A percentile compares a stretch with the other conserved stretches of the same genome.
These are phyloP conservation scores for Kwoniella shivajii DNA, from an alignment of 1,284 basidiomycete genomes.

Conservation along the genomic window DNA sequence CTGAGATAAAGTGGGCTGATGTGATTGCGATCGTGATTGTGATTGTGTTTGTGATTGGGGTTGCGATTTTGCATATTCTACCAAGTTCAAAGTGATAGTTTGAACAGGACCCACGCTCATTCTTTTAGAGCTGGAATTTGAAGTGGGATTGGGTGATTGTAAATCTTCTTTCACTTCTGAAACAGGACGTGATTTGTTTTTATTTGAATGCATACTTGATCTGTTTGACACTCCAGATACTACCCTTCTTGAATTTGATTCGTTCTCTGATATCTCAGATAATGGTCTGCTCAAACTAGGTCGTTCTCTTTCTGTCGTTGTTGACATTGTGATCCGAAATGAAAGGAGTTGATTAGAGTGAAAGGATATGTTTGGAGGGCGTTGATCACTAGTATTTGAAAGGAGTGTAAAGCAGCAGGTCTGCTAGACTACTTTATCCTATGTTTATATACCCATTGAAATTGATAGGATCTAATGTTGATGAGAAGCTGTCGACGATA, in stretches of 20 bases:
- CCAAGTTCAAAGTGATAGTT: constrained; percentile 49
- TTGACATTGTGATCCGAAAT: too few relatives aligned
- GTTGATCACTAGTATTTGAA: background rate
- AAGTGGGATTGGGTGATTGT: background rate
- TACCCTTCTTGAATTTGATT: constrained; percentile 14
- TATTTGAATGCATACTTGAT: constrained; percentile 20
- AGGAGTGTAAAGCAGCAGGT: too few relatives aligned
- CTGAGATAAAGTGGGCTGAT: constrained; percentile 1
- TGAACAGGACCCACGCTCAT: constrained; percentile 18
- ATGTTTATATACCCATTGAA: too few relatives aligned
- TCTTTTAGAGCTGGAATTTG: background rate
- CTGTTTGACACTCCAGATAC: constrained; percentile 21
- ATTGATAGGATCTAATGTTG: too few relatives aligned
- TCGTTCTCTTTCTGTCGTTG: background rate
- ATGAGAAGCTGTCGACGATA: too few relatives aligned
- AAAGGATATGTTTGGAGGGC: background rate
- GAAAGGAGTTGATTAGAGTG: background rate
- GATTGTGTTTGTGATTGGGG: background rate
- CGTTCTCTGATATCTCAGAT: constrained; percentile 40
- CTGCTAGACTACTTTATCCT: too few relatives aligned
- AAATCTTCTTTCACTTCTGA: background rate
- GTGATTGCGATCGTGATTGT: constrained; percentile 5
- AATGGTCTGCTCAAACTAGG: constrained; percentile 25
- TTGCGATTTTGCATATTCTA: constrained; percentile 37
- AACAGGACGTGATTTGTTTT: background rate